Conservation (phyloP, 495 filamentous ascomycete species). For the Aspergillus heteromorphus region DNA sequence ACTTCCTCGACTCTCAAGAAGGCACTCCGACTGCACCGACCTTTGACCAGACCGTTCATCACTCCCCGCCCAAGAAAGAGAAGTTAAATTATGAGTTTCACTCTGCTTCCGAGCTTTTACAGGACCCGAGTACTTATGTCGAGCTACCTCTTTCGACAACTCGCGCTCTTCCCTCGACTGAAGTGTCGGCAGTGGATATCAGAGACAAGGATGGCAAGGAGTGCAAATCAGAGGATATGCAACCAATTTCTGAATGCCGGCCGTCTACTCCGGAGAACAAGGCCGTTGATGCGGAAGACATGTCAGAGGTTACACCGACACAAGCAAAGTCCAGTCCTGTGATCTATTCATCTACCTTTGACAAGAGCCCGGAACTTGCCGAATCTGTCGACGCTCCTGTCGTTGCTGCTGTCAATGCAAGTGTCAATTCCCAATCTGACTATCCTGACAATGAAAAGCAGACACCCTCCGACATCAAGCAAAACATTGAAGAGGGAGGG, state of each 20-base stretch:
- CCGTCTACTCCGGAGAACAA: conserved; percentile 16
- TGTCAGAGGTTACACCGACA: conserved; percentile 17
- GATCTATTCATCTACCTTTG: conserved; percentile 3
- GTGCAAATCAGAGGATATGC: conserved; percentile 9
- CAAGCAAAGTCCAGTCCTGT: conserved; percentile 9
- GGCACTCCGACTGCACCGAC: conserved; percentile 31
- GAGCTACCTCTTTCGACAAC: conserved; percentile 25
- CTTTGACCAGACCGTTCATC: conserved; percentile 7
- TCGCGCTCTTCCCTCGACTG: conserved; percentile 30
- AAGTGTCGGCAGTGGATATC: conserved; percentile 28
- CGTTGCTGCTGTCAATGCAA: conserved; percentile 9
- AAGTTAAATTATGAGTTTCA: conserved; percentile 43
- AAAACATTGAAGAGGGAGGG: conserved; percentile 2
- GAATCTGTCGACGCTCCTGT: conserved; percentile 27
- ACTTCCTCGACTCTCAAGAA: conserved; percentile 32
- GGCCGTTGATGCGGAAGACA: background rate
- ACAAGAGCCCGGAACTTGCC: conserved; percentile 17
- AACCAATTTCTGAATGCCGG: conserved; percentile 3
- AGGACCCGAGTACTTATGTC: conserved; percentile 25
- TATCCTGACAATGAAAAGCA: background rate
- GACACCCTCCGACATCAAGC: background rate
- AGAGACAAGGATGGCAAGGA: conserved; percentile 14
- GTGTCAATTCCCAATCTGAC: background rate
- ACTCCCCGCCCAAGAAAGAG: conserved; percentile 18
- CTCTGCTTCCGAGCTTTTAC: conserved; percentile 40